Conservation (phyloP, 2,329 filamentous ascomycete species). For the Mycosphaerella sp. region DNA sequence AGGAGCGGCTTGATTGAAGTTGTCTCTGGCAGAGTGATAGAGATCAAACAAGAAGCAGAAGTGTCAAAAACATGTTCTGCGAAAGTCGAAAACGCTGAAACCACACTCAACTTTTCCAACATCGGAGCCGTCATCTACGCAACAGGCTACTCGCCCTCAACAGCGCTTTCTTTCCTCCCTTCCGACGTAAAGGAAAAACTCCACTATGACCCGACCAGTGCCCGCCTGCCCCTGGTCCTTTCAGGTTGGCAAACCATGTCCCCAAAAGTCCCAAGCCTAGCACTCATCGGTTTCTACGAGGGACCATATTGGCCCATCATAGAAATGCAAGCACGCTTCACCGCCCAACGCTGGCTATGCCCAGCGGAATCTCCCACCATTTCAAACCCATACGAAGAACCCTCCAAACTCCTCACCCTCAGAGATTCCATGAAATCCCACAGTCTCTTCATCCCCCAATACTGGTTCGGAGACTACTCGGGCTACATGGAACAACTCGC, state of each 20-base stretch:
- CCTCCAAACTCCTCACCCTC: slow-evolving; percentile 46
- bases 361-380: not conserved
- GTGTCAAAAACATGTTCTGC: slow-evolving; percentile 9
- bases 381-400: slow-evolving; percentile 32
- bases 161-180: slow-evolving; percentile 60
- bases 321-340: slow-evolving; percentile 73
- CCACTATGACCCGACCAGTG: slow-evolving; percentile 49
- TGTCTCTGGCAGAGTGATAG: slow-evolving; percentile 33
- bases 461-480: slow-evolving; percentile 76
- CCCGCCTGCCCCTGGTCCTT: slow-evolving; percentile 57
- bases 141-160: slow-evolving; percentile 64
- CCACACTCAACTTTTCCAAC: slow-evolving; percentile 40
- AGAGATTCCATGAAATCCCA: slow-evolving; percentile 39
- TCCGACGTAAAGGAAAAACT: slow-evolving; percentile 50
- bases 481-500: slow-evolving; percentile 69
- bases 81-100: slow-evolving; percentile 4
- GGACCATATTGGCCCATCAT: slow-evolving; percentile 82
- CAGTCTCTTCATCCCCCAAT: slow-evolving; percentile 55
- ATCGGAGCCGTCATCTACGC: slow-evolving; percentile 65
- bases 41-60: slow-evolving; percentile 16
- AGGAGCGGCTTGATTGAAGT: slow-evolving; percentile 50
- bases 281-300: slow-evolving; percentile 78
- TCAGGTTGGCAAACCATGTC: slow-evolving; percentile 42
- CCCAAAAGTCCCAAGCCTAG: slow-evolving; percentile 57
- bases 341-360: slow-evolving; percentile 56